Percentiles rank a stretch among this genome's conserved stretches.
These are phyloP conservation scores for Calocera viscosa DNA, from an alignment of 768 basidiomycete genomes.

Conservation along the genomic window DNA sequence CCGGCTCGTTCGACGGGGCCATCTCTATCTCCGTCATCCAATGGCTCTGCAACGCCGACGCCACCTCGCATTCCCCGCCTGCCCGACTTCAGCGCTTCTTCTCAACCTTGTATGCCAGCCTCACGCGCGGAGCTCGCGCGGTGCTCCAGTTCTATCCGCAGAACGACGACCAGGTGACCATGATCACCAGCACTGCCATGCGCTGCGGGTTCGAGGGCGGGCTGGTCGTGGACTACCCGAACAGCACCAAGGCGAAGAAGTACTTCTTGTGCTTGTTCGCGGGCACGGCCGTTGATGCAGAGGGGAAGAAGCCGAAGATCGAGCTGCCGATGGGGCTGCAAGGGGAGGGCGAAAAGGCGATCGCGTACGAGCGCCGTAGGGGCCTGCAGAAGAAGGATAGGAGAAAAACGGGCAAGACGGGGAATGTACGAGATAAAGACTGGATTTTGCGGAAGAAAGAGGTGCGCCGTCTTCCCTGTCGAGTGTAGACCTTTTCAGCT, in stretches of 20 bases:
- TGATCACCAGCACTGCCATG: slow-evolving; percentile 86
- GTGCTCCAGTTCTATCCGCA: slow-evolving; percentile 93
- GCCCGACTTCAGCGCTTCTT: slow-evolving; percentile 80
- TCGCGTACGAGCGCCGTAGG: slow-evolving; percentile 64
- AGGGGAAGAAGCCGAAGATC: slow-evolving; percentile 25
- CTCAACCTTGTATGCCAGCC: slow-evolving; percentile 77
- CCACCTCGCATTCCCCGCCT: slow-evolving; percentile 77
- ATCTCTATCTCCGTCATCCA: slow-evolving; percentile 99
- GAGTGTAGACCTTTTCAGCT: not conserved
- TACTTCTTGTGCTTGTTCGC: slow-evolving; percentile 89
- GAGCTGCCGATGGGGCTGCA: slow-evolving; percentile 68
- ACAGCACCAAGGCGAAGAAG: slow-evolving; percentile 90
- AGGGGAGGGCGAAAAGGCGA: slow-evolving; percentile 47
- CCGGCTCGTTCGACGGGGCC: slow-evolving; percentile 94
- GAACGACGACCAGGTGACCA: slow-evolving; percentile 90
- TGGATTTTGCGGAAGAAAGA: slow-evolving; percentile 98
- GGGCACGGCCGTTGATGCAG: slow-evolving; percentile 51
- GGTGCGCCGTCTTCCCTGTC: slow-evolving; percentile 33
- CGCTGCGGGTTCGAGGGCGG: slow-evolving; percentile 95
- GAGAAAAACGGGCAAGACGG: slow-evolving; percentile 52
- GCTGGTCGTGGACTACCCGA: slow-evolving; percentile 91
- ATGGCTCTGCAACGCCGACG: slow-evolving; percentile 96
- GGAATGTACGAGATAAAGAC: slow-evolving; percentile 55
- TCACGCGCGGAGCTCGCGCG: slow-evolving; percentile 74
- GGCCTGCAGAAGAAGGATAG: slow-evolving; percentile 48